Evolutionary conservation across 768 basidiomycete species (phyloP).

Genomic region (Auricularia sp.): DNA sequence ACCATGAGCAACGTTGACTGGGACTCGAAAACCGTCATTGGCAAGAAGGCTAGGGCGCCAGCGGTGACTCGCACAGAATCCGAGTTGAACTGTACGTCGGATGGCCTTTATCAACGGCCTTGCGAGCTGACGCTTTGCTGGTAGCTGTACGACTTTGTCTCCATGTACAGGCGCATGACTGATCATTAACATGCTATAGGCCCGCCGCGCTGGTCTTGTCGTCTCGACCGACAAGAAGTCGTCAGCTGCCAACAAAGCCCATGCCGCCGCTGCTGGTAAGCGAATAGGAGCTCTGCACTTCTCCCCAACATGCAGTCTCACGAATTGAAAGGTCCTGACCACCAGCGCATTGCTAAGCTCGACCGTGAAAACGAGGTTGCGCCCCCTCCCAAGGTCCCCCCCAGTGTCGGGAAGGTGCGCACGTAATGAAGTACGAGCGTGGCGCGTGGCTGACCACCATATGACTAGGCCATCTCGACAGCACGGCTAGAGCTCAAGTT

Average conservation of each 20-base stretch:
- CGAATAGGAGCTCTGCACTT: neutral
- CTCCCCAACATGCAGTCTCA: neutral
- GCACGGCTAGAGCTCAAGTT: slow-evolving; percentile 69
- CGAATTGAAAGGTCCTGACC: slow-evolving; percentile 62
- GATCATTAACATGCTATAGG: slow-evolving; percentile 30
- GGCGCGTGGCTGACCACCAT: slow-evolving; percentile 8
- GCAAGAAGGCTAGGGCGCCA: slow-evolving; percentile 48
- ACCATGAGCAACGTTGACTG: slow-evolving; percentile 33
- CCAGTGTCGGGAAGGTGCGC: slow-evolving; percentile 58
- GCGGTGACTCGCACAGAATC: slow-evolving; percentile 53
- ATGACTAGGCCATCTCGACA: slow-evolving; percentile 62
- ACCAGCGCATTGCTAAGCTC: slow-evolving; percentile 86
- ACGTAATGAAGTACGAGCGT: slow-evolving; percentile 12
- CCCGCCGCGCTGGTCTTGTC: slow-evolving; percentile 63
- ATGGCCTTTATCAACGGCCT: slow-evolving; percentile 11
- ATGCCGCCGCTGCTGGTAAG: slow-evolving; percentile 41
- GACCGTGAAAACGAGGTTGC: slow-evolving; percentile 94
- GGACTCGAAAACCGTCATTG: slow-evolving; percentile 67
- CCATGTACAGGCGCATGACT: slow-evolving; percentile 3
- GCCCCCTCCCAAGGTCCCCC: slow-evolving; percentile 71
- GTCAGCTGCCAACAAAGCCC: slow-evolving; percentile 64
- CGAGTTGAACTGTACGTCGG: slow-evolving; percentile 43
- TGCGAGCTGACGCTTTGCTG: slow-evolving; percentile 1
- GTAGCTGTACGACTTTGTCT: slow-evolving; percentile 41
- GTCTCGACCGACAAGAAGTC: slow-evolving; percentile 79